phyloP scores from a whole-genome alignment of 176 grass and related monocot genomes.

The Lolium perenne region DNA sequence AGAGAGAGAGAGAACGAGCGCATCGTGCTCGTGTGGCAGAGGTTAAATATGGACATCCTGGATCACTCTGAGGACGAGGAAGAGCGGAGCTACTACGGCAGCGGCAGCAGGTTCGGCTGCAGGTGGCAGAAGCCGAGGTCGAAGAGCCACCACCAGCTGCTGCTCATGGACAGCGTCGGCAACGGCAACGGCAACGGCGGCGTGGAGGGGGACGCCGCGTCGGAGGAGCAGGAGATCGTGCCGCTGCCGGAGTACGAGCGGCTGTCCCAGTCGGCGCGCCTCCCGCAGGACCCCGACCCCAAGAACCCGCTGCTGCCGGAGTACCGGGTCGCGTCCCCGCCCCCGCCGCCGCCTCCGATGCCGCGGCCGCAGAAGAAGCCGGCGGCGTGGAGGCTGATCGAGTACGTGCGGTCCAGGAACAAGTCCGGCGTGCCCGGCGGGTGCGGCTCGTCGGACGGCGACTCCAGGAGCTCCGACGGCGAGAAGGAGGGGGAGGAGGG shows the following conservation, averaged over 20 bases:
- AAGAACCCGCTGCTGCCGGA: neutral
- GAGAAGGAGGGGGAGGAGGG: constrained; percentile 33
- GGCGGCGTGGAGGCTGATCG: constrained; percentile 66
- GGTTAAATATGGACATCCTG: constrained; percentile 47
- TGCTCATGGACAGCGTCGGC: constrained; percentile 62
- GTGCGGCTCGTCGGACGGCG: constrained; percentile 46
- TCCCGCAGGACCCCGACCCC: constrained; percentile 28
- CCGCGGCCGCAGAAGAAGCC: constrained; percentile 54
- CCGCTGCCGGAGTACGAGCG: constrained; percentile 74
- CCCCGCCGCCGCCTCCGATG: neutral
- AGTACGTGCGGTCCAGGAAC: constrained; percentile 63
- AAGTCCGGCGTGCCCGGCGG: neutral
- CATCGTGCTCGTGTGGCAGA: neutral
- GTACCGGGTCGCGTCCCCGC: neutral
- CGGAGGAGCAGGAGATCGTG: constrained; percentile 65
- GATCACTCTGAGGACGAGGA: constrained; percentile 45
- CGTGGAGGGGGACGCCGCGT: neutral
- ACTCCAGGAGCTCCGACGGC: constrained; percentile 56
- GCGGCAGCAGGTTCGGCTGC: constrained; percentile 12
- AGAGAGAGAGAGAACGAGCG: neutral
- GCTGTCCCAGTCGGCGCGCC: constrained; percentile 62
- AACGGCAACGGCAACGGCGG: neutral
- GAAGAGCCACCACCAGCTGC: constrained; percentile 32
- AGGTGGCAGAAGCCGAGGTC: constrained; percentile 37
- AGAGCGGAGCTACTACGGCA: constrained; percentile 5